Evolutionary conservation across 345 rosid species (phyloP), one percentile per base, ranked within the genome.

Genomic region (Brassica incana): DNA sequence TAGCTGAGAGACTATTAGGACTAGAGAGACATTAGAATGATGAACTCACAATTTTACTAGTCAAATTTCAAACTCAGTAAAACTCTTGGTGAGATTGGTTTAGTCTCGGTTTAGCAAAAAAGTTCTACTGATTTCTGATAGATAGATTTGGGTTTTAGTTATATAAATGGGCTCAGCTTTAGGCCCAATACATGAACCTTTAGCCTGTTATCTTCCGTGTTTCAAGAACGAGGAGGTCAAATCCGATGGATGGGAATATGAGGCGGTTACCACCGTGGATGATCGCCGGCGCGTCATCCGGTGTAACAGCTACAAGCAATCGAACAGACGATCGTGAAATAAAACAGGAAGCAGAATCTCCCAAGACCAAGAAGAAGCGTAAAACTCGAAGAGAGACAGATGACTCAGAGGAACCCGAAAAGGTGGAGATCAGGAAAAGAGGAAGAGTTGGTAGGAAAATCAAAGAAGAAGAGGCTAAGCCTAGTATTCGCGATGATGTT

Each of bases 251-350:
- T 56, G 67, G 56, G 68, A 70, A 54, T 56, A 30, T 23, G 77
- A 75, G 80, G 80, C 80, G 83, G 73, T 76, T 76, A 71, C 83
- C 80, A 11, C 77, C 83, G 69, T 80, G 83, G 83, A 80, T 80
- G 77, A 3, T 65, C 12, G 32, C 63, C 36, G 83, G 69, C 56
- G 80, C 73, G 1, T 62, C 83, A 0, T 25, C 78, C 71, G 78
- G 6, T 43, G 78, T 27, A 50, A 2, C 79, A 6, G 32, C 35
- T 0, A 0, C 69, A 32, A 20, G 11, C 58, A 73, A 73, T 30
- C 3, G 18, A 1, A 2, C 23, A 56, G 63, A 20, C 23, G 1
- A 14, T 0, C n/a, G 62, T 16, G 11, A 52, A 54, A 4, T 33
- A 56, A 75, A 59, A 59, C 20, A 27, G 11, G 68, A 76, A 76